Base-by-base conservation (phyloP, 2,329 filamentous ascomycete genomes). In the Aspergillus sp. region DNA sequence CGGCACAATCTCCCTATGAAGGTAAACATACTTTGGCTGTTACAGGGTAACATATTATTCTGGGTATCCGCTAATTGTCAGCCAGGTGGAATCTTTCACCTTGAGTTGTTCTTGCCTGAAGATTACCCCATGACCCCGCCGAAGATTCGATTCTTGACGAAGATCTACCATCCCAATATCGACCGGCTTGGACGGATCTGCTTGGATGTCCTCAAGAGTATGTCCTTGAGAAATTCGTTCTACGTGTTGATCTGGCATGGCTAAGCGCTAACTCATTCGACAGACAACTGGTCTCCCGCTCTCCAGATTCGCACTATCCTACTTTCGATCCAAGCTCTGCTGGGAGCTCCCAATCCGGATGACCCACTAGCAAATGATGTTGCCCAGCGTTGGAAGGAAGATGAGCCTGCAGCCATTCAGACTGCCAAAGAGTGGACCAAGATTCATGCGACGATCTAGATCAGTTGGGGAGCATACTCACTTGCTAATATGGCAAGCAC, bases 91-190 rank as follows among this genome's bases (percentile, higher is more conserved):
- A 82, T 96, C 59, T 99, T 99, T 81, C 93, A 95, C 75, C 87
- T 97, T 56, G 94, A 99, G 74, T 85, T 99, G 17, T 99, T 99
- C 73, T 82, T 99, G 20, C 95, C 95, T 42, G 94, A 99, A 68
- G 94, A 99, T 77, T 99, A 99, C 72, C 94, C 94, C 40, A 99
- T 99, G 94, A 96, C 91, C 32, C 93, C 94, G 49, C 94, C 94
- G 43, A 96, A 96, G 80, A 96, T 99, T 68, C 89, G 94, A 50
- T 99, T 99, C 76, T 81, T 99, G 47, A 99, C 95, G 64, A 96
- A 96, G 77, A 97, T 99, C 73, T 99, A 97, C 76, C 95, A 99
- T 73, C 94, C 94, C 48, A 99, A 99, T 72, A 96, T 99, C 63
- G 94, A 99, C 73, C 95, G 95, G 75, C 84, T 99, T 2, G 94